These are phyloP conservation scores for Solanum etuberosum DNA, from an alignment of 257 asterid species.

Conservation along the genomic window DNA sequence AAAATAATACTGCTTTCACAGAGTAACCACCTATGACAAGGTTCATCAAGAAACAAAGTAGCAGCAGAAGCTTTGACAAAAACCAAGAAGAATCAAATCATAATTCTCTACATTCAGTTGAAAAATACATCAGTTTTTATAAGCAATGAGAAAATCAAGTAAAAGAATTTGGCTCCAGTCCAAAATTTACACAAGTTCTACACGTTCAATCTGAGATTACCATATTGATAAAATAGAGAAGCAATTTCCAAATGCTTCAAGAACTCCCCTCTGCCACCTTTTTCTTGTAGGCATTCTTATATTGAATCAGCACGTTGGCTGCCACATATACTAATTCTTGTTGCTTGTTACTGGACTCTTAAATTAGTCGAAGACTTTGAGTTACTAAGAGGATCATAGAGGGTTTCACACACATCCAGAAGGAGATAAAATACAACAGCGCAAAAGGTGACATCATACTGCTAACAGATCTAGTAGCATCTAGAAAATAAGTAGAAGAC, in stretches of 20 bases:
- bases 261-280: neutral
- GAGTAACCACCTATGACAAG: neutral
- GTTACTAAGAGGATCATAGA: neutral
- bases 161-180: neutral
- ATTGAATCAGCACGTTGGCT: neutral
- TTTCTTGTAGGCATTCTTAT: neutral
- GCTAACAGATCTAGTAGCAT: neutral
- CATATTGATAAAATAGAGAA: neutral
- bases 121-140: neutral
- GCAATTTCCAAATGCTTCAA: neutral
- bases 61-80: neutral
- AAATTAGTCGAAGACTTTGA: neutral
- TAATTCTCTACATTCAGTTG: neutral
- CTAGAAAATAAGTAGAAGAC: neutral
- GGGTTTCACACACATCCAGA: neutral
- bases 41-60: neutral
- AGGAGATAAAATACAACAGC: neutral
- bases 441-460: neutral
- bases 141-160: neutral
- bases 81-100: neutral
- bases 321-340: neutral
- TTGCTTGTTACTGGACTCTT: neutral
- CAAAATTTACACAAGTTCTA: neutral
- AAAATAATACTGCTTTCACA: neutral
- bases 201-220: neutral